Conservation (phyloP, 768 basidiomycete genomes). For the Naganishia vishniacii region DNA sequence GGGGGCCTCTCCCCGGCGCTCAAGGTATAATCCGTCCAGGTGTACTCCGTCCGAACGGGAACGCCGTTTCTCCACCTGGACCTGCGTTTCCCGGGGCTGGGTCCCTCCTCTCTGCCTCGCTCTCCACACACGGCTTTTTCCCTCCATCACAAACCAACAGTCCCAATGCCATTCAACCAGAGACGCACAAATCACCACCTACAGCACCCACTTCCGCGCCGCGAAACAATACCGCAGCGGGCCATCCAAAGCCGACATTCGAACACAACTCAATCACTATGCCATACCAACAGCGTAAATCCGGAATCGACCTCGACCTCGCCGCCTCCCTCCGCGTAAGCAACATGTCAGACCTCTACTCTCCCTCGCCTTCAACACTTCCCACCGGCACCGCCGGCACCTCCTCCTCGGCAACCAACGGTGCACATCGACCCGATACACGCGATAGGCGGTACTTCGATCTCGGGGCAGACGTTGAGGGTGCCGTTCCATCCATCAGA, state of each 20-base stretch:
- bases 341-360: constrained; percentile 18
- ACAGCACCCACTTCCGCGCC: neutral
- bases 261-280: constrained; percentile 21
- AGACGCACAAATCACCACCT: too few species aligned
- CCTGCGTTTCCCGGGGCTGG: constrained; percentile 6
- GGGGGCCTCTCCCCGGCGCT: too few species aligned
- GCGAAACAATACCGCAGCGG: neutral
- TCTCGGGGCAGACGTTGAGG: constrained; percentile 11
- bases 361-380: neutral
- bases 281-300: constrained; percentile 15
- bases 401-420: neutral
- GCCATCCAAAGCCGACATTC: neutral
- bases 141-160: neutral
- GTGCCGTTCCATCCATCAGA: neutral
- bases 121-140: constrained; percentile 17
- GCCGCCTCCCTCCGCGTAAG: constrained; percentile 25
- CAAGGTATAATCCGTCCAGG: constrained; percentile 13
- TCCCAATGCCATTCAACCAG: neutral
- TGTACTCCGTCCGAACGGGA: neutral
- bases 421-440: constrained; percentile 7
- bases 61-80: neutral
- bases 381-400: too few species aligned
- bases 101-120: constrained; percentile 12
- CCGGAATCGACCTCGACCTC: constrained; percentile 28
- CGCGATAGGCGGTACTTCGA: constrained; percentile 15